Evolutionary conservation across 2,329 filamentous ascomycete species (phyloP), one percentile per base, ranked within the genome.

Genomic region (Clonostachys rosea): DNA sequence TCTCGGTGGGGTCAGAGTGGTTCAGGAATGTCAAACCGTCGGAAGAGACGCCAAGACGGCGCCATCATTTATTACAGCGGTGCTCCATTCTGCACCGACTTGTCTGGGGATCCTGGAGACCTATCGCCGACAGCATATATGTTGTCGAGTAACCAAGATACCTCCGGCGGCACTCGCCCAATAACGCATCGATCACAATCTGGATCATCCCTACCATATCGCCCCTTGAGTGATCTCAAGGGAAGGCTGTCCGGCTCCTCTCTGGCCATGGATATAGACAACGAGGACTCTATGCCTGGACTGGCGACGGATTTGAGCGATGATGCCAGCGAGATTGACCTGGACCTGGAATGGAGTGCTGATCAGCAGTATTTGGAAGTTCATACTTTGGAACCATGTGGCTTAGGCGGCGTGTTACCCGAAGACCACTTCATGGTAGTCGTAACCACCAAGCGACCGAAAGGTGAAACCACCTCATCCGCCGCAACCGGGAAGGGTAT

Each of bases 1-100:
- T 78, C 76, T 0, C 61, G 67, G 43, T 75, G 70, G 68, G 69
- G 62, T 13, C 63, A 67, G 34, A 75, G 72, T 51, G 70, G 70
- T 56, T 79, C 70, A 52, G 78, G 60, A 53, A 71, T 59, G 42
- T 75, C 65, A 48, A 74, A 58, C 57, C 73, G 67, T 52, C 75
- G 68, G 53, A 80, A 77, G 61, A 76, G 77, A 24, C 76, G 73
- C 1, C 75, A 82, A 12, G 82, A 87, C 49, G 89, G 89, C 9
- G 83, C 87, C 2, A 86, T 95, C 54, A 90, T 92, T 16, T 95
- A 91, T 59, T 95, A 92, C 61, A 89, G 79, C 50, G 87, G 86
- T 24, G 86, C 86, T 2, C 81, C 80, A 1, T 95, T 94, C 61
- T 94, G 84, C 61, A 91, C 84, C 2, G 90, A 95, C 61, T 67